Conservation (phyloP, 2,329 filamentous ascomycete genomes). For the Claviceps arundinis region DNA sequence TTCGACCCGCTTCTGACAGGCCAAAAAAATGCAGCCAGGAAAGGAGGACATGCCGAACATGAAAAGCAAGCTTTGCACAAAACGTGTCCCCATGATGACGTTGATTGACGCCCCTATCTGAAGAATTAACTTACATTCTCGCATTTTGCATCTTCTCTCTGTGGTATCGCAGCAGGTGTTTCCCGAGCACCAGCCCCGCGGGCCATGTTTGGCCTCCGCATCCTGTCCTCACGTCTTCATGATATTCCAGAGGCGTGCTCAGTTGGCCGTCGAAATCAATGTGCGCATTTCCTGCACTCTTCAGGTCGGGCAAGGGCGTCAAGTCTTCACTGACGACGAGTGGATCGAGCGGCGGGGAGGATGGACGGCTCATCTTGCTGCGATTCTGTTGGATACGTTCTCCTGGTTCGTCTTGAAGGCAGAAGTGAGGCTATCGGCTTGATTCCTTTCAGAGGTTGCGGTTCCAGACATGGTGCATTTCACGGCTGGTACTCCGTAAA, state of each 20-base stretch:
- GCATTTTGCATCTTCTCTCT: slow-evolving; percentile 47
- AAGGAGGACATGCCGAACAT: not conserved
- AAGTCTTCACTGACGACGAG: slow-evolving; percentile 40
- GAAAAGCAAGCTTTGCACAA: too few species aligned
- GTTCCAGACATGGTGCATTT: not conserved
- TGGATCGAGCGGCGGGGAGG: slow-evolving; percentile 37
- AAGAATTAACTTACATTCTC: slow-evolving; percentile 50
- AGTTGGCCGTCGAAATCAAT: slow-evolving; percentile 65
- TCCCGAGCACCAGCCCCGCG: slow-evolving; percentile 75
- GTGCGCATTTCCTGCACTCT: slow-evolving; percentile 36
- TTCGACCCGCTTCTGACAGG: not conserved
- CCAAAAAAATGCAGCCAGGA: not conserved
- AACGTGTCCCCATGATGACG: too few species aligned
- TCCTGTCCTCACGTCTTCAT: slow-evolving; percentile 75
- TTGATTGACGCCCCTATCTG: too few species aligned
- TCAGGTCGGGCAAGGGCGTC: slow-evolving; percentile 46
- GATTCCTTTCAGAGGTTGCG: not conserved
- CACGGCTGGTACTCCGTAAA: not conserved
- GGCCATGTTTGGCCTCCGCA: slow-evolving; percentile 94
- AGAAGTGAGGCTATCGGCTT: not conserved
- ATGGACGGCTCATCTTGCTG: slow-evolving; percentile 17
- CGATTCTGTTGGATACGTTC: not conserved
- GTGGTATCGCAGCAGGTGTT: slow-evolving; percentile 71
- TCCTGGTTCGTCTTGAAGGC: not conserved
- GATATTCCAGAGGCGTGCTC: slow-evolving; percentile 54